Evolutionary conservation across 768 basidiomycete species (phyloP).

Genomic region (Leccinum subtestaceum): DNA sequence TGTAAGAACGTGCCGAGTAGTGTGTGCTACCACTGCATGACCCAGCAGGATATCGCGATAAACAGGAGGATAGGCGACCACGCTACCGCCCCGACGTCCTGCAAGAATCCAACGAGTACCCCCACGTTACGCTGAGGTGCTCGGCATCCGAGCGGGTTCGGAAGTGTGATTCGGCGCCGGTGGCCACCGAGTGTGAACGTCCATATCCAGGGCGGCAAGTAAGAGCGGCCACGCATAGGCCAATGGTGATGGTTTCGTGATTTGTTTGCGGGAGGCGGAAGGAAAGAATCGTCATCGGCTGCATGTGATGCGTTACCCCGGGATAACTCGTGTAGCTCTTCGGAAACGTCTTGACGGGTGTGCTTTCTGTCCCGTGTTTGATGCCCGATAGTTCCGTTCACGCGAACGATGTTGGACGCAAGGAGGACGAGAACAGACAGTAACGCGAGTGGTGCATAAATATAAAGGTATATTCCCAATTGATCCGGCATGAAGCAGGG

Average conservation of each 20-base stretch:
- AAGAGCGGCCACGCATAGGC: conserved; percentile 15
- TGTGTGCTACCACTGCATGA: conserved; percentile 22
- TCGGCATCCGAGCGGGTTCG: conserved; percentile 17
- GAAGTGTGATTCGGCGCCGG: conserved; percentile 24
- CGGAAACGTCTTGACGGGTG: conserved; percentile 9
- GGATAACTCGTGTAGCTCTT: conserved; percentile 11
- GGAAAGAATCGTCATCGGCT: conserved; percentile 9
- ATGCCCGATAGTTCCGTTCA: conserved; percentile 6
- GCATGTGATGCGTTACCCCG: background rate
- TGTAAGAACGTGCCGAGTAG: background rate
- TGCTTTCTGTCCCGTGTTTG: conserved; percentile 6
- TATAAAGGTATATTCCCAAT: conserved; percentile 65
- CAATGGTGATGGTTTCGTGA: conserved; percentile 5
- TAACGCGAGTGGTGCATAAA: conserved; percentile 67
- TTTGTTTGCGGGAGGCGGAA: conserved; percentile 20
- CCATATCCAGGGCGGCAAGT: conserved; percentile 23
- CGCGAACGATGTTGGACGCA: conserved; percentile 22
- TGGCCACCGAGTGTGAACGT: conserved; percentile 23
- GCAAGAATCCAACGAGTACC: conserved; percentile 28
- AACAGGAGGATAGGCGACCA: conserved; percentile 37
- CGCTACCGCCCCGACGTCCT: conserved; percentile 34
- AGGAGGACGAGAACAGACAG: conserved; percentile 55
- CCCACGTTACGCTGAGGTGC: conserved; percentile 20
- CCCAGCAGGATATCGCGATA: conserved; percentile 34
- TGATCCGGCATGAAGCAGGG: conserved; percentile 87